Evolutionary conservation across 2,329 filamentous ascomycete genomes (phyloP).

Genomic region (Diaporthe nobilis): DNA sequence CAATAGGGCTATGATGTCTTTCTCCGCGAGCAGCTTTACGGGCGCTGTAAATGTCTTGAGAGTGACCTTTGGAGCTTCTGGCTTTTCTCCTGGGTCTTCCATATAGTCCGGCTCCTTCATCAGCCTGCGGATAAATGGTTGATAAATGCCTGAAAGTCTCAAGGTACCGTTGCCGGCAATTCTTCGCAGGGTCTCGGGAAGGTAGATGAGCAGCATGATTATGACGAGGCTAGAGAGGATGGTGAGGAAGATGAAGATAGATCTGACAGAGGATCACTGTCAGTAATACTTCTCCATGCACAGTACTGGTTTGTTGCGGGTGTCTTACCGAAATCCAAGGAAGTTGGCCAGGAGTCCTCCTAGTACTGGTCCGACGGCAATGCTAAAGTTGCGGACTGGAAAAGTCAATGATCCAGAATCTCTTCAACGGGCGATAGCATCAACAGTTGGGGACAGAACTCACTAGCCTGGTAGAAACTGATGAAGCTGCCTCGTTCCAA

Average conservation of each 20-base stretch:
- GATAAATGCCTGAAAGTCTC: slow-evolving; percentile 55
- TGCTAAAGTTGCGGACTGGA: slow-evolving; percentile 48
- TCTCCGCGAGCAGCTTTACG: slow-evolving; percentile 58
- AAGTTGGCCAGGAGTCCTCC: slow-evolving; percentile 49
- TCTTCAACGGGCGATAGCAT: accelerated
- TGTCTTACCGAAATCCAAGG: slow-evolving; percentile 49
- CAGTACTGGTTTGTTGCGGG: no score
- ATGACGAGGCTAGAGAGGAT: slow-evolving; percentile 52
- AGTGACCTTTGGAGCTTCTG: slow-evolving; percentile 47
- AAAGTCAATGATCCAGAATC: background rate
- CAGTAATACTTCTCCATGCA: background rate
- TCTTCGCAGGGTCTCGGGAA: slow-evolving; percentile 56
- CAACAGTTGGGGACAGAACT: background rate
- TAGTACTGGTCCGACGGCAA: slow-evolving; percentile 51
- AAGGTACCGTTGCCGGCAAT: slow-evolving; percentile 57
- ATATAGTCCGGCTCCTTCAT: slow-evolving; percentile 41
- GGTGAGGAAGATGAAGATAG: slow-evolving; percentile 39
- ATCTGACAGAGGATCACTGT: background rate
- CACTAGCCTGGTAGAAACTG: slow-evolving; percentile 52
- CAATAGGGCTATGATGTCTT: slow-evolving; percentile 60
- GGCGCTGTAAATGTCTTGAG: slow-evolving; percentile 54
- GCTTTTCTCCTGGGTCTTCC: slow-evolving; percentile 3
- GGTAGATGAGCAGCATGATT: slow-evolving; percentile 55
- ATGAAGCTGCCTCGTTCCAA: slow-evolving; percentile 50
- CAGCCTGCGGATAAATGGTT: slow-evolving; percentile 54